phyloP scores from a whole-genome alignment of 257 asterid species.

The Thymus quinquecostatus region DNA sequence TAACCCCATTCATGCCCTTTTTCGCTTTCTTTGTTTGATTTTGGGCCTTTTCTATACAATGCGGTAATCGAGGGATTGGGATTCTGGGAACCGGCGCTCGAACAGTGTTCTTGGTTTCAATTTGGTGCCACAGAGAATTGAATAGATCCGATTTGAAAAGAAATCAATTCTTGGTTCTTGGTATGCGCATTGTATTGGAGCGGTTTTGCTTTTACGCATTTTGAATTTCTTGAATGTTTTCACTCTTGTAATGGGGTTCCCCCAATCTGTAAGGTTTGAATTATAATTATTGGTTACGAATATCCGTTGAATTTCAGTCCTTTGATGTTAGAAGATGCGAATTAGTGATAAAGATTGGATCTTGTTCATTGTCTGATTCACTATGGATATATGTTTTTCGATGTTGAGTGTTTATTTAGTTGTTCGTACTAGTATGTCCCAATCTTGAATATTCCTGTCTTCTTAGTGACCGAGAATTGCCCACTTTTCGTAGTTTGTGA shows the following conservation, averaged over 20 bases:
- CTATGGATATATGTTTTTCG: not conserved
- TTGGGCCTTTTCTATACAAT: not conserved
- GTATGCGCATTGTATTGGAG: not conserved
- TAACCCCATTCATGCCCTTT: not conserved
- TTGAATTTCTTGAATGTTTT: not conserved
- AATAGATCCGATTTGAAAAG: not conserved
- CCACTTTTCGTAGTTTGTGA: not conserved
- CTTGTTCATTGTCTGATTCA: not conserved
- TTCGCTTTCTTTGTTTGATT: not conserved
- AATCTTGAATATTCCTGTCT: not conserved
- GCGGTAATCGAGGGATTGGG: not conserved
- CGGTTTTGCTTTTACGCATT: not conserved
- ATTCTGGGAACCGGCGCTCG: not conserved
- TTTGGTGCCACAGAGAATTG: not conserved
- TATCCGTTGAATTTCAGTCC: not conserved
- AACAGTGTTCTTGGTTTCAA: slow-evolving; percentile 1
- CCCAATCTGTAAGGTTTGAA: not conserved
- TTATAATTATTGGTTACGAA: not conserved
- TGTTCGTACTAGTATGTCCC: not conserved
- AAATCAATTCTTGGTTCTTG: slow-evolving; percentile 15
- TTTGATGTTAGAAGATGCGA: not conserved
- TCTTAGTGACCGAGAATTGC: not conserved
- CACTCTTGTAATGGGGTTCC: not conserved
- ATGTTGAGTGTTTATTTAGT: not conserved
- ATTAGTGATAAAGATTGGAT: slow-evolving; percentile 8